Evolutionary conservation across 2,329 filamentous ascomycete species (phyloP), one percentile per base, ranked within the genome.

Genomic region (Fusarium graminum): DNA sequence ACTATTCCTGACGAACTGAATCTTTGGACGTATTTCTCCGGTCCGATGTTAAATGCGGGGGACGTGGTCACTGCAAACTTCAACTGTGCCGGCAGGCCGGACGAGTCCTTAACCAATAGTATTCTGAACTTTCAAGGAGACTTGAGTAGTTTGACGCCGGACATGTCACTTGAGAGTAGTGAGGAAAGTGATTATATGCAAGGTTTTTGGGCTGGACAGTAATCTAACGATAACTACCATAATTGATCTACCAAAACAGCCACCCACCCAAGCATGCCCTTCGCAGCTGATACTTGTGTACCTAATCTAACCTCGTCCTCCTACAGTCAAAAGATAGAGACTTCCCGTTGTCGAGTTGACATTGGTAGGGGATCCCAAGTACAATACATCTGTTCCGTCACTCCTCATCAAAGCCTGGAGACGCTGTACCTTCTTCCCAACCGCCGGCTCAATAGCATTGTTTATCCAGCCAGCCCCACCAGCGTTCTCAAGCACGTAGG

Each of bases 401-500:
- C 40, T 51, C 12, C 28, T 61, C 55, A 56, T 62, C 36, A 56
- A 36, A 4, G 61, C 55, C 13, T 65, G 62, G 0, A 65, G 55
- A 13, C 62, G 62, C 22, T 62, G 55, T 1, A 62, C 62, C 2
- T 49, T 65, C 40, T 65, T 65, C 0, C 62, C 61, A 10, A 38
- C 38, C 2, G 13, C 55, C 0, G 62, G 47, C 8, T 40, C 51
- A 39, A 65, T 22, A 5, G 63, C 61, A 6, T 57, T 65, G 7
- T 65, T 51, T 1, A 55, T 65, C 62, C 62, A 65, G 0, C 55
- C 55, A 3, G 49, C 22, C 0, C 62, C 63, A 1, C 49, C 40
- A 2, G 30, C 38, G 17, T 62, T 65, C 40, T 65, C 62, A 9
- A 65, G 61, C 12, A 73, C 68, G 10, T 5, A 61, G 5, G 54